phyloP scores from a whole-genome alignment of 805 yeast genomes.

The Suhomyces faveliae region DNA sequence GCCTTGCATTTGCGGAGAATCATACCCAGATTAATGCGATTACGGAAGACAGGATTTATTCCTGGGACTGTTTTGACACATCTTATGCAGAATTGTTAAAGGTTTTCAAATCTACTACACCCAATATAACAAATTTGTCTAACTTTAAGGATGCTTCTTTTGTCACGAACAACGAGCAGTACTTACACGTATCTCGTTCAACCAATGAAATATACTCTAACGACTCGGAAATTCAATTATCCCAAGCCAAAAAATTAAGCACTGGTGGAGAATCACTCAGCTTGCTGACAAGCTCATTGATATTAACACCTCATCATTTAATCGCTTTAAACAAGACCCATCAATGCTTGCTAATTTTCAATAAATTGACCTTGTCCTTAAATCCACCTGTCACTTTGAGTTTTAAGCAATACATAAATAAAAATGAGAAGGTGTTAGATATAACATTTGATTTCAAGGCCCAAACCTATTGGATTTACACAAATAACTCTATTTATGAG shows the following conservation, averaged over 20 bases:
- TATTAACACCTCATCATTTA: constrained; percentile 33
- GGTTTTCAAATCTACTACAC: constrained; percentile 24
- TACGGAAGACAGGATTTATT: constrained; percentile 15
- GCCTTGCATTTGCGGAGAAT: constrained; percentile 19
- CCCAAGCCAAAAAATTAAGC: constrained; percentile 15
- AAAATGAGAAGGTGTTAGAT: constrained; percentile 20
- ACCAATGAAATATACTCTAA: constrained; percentile 24
- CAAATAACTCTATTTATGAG: constrained; percentile 63
- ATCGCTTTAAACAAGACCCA: constrained; percentile 17
- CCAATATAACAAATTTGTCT: constrained; percentile 8
- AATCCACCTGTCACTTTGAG: constrained; percentile 6
- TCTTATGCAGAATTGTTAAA: constrained; percentile 26
- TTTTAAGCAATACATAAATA: constrained; percentile 5
- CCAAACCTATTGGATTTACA: constrained; percentile 75
- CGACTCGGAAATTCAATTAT: constrained; percentile 28
- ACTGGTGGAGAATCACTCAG: constrained; percentile 3
- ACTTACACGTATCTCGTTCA: constrained; percentile 13
- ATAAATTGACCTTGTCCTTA: constrained; percentile 25
- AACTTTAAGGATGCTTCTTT: constrained; percentile 10
- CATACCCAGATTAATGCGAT: constrained; percentile 25
- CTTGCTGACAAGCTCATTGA: constrained; percentile 12
- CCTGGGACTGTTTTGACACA: constrained; percentile 37
- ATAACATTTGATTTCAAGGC: constrained; percentile 28
- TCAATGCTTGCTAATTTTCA: constrained; percentile 22
- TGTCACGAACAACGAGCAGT: constrained; percentile 12